phyloP scores from a whole-genome alignment of 176 grass and related monocot genomes.

The Aegilops bicornis region DNA sequence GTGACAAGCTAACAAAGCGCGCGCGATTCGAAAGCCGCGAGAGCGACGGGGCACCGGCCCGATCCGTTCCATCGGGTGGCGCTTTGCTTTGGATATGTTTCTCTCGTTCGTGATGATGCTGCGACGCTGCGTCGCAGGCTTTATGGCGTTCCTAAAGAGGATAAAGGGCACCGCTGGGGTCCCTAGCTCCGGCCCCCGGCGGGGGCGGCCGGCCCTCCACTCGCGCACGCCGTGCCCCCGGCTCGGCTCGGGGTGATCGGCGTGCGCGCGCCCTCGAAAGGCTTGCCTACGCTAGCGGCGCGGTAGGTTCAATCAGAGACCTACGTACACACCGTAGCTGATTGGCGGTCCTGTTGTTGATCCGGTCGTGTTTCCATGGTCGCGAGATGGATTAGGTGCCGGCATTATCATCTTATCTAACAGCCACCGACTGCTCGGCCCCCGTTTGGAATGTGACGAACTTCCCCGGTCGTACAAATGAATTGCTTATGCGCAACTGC shows the following conservation, averaged over 20 bases:
- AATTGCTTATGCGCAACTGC: neutral
- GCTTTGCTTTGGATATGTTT: conserved; percentile 13
- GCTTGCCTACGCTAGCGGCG: neutral
- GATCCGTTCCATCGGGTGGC: neutral
- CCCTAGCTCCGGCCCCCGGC: neutral
- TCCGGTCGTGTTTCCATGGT: neutral
- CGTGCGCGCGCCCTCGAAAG: neutral
- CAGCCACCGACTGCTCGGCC: too few species aligned
- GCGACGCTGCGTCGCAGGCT: conserved; percentile 6
- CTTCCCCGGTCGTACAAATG: neutral
- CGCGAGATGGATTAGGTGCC: neutral
- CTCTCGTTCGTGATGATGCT: neutral
- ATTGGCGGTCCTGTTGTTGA: neutral
- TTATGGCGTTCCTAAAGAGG: conserved; percentile 11
- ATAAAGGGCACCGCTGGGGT: conserved; percentile 12
- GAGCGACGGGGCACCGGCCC: conserved; percentile 33
- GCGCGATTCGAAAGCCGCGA: conserved; percentile 8
- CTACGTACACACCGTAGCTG: neutral
- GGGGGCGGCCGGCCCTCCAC: neutral
- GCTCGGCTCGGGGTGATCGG: conserved; percentile 33
- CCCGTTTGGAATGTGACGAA: neutral
- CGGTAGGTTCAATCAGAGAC: neutral
- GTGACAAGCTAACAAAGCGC: conserved; percentile 41
- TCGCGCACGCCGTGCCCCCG: conserved; percentile 33
- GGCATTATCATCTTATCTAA: too few species aligned